Evolutionary conservation across 2,329 filamentous ascomycete species (phyloP), one percentile per base, ranked within the genome.

Genomic region (Nectriaceae sp.): DNA sequence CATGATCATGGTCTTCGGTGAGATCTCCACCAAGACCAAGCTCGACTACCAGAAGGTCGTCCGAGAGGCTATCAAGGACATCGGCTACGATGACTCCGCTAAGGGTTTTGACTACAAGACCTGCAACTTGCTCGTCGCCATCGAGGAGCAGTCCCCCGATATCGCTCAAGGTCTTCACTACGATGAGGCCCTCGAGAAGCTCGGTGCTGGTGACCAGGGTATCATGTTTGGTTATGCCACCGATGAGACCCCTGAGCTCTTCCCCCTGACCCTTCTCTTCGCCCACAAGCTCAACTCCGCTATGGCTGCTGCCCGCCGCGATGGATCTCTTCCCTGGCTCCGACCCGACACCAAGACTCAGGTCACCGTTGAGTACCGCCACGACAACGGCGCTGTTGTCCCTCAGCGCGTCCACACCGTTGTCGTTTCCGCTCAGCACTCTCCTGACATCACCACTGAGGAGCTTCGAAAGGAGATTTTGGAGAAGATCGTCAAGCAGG

Each of bases 71-170:
- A 91, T 99, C 84, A 93, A 96, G 85, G 93, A 96, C 71, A 99
- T 99, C 70, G 94, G 94, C 67, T 99, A 97, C 78, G 94, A 99
- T 78, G 84, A 88, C 76, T 97, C 94, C 47, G 81, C 83, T 67
- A 99, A 99, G 87, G 94, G 94, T 57, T 99, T 99, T 77, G 94
- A 99, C 81, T 96, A 97, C 90, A 97, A 97, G 88, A 99, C 94
- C 64, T 93, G 89, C 82, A 97, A 97, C 81, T 84, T 99, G 69
- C 86, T 97, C 65, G 92, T 97, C 66, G 94, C 93, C 77, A 97
- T 99, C 75, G 94, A 99, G 87, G 85, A 99, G 80, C 94, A 99
- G 79, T 97, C 93, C 53, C 89, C 93, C 68, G 94, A 99, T 76
- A 99, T 99, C 69, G 94, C 94, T 64, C 94, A 97, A 80, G 94